A percentile compares a stretch with the other conserved stretches of the same genome.
These are phyloP conservation scores for Jacaranda copaia DNA, from an alignment of 257 asterid species.

Conservation along the genomic window DNA sequence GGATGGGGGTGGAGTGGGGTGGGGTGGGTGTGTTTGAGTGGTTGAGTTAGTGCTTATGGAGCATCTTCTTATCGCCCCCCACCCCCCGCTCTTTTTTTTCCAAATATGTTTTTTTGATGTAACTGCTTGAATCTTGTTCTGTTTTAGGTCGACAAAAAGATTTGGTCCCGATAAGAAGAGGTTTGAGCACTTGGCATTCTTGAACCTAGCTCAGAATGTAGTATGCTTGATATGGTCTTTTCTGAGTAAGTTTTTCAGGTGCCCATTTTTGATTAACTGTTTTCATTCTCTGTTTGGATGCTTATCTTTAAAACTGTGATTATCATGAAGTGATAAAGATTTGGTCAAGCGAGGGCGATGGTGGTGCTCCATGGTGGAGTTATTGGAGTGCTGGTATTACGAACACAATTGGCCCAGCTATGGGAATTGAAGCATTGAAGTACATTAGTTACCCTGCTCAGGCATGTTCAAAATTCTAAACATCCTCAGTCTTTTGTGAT, in stretches of 20 bases:
- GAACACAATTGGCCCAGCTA: conserved; percentile 72
- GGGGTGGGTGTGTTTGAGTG: not conserved
- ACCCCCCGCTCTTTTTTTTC: no score
- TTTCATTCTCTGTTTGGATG: not conserved
- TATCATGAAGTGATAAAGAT: conserved; percentile 60
- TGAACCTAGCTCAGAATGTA: conserved; percentile 65
- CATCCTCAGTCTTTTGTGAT: not conserved
- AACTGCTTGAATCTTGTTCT: not conserved
- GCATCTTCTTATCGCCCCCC: not conserved
- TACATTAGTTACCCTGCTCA: conserved; percentile 79
- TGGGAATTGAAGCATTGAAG: conserved; percentile 77
- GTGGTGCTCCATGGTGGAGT: conserved; percentile 83
- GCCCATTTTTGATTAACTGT: not conserved
- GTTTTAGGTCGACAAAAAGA: conserved; percentile 61
- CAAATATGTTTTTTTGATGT: not conserved
- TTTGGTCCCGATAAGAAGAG: conserved; percentile 67
- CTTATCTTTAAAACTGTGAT: conserved; percentile 18
- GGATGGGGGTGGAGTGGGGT: no score
- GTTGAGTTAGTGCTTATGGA: not conserved
- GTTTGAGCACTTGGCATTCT: conserved; percentile 74
- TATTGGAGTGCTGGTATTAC: conserved; percentile 80
- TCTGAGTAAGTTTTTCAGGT: conserved; percentile 51
- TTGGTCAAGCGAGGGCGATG: conserved; percentile 57
- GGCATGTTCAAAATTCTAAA: conserved; percentile 38
- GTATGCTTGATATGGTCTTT: conserved; percentile 73